phyloP scores from a whole-genome alignment of 306 rosid genomes.

The Quercus bicolor region DNA sequence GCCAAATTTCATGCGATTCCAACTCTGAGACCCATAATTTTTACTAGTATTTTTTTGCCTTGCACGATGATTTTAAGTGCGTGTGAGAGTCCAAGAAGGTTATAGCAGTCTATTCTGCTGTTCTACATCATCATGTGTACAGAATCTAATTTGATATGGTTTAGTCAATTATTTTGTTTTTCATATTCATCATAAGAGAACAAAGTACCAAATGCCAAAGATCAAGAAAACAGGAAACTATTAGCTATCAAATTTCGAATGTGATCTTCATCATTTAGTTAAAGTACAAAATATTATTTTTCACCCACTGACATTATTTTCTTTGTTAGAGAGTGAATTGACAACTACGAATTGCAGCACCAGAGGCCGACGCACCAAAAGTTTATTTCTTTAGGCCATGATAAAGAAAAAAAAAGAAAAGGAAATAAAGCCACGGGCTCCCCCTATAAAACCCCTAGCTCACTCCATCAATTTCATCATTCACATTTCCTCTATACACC shows the following conservation, averaged over 20 bases:
- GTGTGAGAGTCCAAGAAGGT: no score
- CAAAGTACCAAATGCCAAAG: background rate
- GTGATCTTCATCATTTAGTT: no score
- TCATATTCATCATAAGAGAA: slow-evolving; percentile 2
- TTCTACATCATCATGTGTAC: no score
- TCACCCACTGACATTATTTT: background rate
- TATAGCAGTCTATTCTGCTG: no score
- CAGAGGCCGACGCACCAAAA: slow-evolving; percentile 23
- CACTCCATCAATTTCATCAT: slow-evolving; percentile 10
- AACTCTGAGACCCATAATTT: no score
- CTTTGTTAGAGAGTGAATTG: slow-evolving; percentile 5
- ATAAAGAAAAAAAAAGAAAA: background rate
- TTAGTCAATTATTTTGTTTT: no score
- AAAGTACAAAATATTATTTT: background rate
- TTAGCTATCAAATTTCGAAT: no score
- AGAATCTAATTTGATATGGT: no score
- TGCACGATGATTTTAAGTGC: no score
- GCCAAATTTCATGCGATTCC: no score
- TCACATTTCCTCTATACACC: background rate
- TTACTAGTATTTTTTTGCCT: no score
- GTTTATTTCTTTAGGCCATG: slow-evolving; percentile 15
- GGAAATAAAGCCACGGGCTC: slow-evolving; percentile 2
- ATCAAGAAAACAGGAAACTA: background rate
- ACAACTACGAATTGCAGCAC: slow-evolving; percentile 33
- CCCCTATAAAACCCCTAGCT: slow-evolving; percentile 47